These are phyloP conservation scores for Mortierella sp. DNA, from an alignment of 371 early-diverging fungal genomes.

Conservation along the genomic window DNA sequence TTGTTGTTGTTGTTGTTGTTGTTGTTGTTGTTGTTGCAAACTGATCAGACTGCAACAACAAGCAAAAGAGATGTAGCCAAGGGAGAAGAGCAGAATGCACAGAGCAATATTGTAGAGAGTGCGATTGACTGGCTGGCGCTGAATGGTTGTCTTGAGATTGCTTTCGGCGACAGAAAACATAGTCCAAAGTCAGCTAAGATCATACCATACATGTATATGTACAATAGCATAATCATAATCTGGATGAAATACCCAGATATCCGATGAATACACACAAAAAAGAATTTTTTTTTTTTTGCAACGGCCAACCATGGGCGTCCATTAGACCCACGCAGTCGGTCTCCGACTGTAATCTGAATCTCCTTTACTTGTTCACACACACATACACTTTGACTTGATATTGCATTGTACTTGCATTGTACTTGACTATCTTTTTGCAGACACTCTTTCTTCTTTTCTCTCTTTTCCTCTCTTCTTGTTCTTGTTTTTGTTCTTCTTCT, in stretches of 20 bases:
- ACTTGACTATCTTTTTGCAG: no score
- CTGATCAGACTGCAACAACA: no score
- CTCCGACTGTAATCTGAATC: not conserved
- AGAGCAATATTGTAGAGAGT: no score
- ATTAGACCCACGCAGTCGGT: conserved; percentile 12
- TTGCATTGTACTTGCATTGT: no score
- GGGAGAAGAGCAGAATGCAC: not conserved
- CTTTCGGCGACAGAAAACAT: not conserved
- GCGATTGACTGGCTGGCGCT: conserved; percentile 13
- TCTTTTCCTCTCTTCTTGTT: not conserved
- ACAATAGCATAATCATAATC: no score
- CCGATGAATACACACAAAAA: not conserved
- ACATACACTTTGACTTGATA: no score
- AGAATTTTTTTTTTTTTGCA: not conserved
- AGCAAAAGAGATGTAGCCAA: no score
- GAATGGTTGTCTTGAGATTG: not conserved
- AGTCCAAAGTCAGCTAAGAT: not conserved
- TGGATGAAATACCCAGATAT: no score
- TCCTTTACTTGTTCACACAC: not conserved
- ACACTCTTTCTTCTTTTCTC: not conserved
- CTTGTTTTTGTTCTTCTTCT: not conserved
- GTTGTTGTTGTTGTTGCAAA: no score
- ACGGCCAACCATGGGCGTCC: conserved; percentile 11
- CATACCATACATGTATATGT: no score
- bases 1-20: no score